Evolutionary conservation across 805 yeast genomes (phyloP).

Genomic region (Millerozyma miso): DNA sequence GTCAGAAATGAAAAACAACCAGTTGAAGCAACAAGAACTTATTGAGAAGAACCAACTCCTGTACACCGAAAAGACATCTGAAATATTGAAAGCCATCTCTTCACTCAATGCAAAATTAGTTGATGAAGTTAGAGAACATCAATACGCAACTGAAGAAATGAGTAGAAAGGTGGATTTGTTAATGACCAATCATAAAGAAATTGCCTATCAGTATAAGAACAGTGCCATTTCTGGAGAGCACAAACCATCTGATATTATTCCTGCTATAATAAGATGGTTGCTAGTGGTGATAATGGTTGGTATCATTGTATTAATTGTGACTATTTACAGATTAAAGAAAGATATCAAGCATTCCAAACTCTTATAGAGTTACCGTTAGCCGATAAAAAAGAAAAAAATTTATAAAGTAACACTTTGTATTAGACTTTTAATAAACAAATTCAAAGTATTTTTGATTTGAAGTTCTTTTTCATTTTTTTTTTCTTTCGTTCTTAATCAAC

Average conservation of each 20-base stretch:
- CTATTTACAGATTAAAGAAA: conserved; percentile 52
- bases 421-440: background rate
- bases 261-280: conserved; percentile 32
- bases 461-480: too few species aligned
- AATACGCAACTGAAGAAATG: conserved; percentile 27
- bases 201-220: conserved; percentile 23
- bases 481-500: conserved; percentile 8
- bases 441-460: too few species aligned
- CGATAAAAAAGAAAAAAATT: background rate
- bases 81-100: conserved; percentile 27
- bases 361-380: conserved; percentile 24
- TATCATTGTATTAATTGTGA: conserved; percentile 37
- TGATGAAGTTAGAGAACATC: conserved; percentile 41
- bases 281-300: conserved; percentile 39
- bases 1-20: conserved; percentile 8
- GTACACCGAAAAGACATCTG: conserved; percentile 22
- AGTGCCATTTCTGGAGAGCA: conserved; percentile 6
- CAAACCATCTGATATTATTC: conserved; percentile 16
- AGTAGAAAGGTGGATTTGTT: conserved; percentile 36
- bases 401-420: background rate
- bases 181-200: conserved; percentile 37
- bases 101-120: conserved; percentile 33
- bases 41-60: conserved; percentile 13
- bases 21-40: conserved; percentile 12
- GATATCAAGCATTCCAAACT: conserved; percentile 62